These are phyloP conservation scores for Fusarium acutatum DNA, from an alignment of 2,329 filamentous ascomycete species.

Conservation along the genomic window DNA sequence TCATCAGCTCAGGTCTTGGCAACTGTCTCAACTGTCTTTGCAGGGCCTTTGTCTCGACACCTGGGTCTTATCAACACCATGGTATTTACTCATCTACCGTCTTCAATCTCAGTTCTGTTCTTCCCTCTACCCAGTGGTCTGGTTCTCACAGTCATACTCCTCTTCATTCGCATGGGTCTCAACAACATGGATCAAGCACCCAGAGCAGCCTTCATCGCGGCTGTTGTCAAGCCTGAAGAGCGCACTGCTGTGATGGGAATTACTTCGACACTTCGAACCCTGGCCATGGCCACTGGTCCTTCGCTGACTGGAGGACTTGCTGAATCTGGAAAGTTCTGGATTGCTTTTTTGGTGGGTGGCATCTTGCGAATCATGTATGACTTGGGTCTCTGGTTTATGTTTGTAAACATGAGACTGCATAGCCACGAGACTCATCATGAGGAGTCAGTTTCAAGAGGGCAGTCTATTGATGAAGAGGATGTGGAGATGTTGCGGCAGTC, in stretches of 20 bases:
- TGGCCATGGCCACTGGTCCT: slow-evolving; percentile 65
- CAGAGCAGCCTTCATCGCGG: slow-evolving; percentile 71
- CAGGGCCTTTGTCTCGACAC: slow-evolving; percentile 64
- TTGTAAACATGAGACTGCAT: slow-evolving; percentile 65
- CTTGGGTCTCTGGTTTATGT: slow-evolving; percentile 65
- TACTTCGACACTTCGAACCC: slow-evolving; percentile 66
- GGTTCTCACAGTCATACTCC: slow-evolving; percentile 60
- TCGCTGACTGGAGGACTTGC: slow-evolving; percentile 65
- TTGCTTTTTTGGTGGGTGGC: slow-evolving; percentile 68
- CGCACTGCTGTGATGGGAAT: slow-evolving; percentile 77
- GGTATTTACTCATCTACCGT: slow-evolving; percentile 70
- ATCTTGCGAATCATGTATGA: slow-evolving; percentile 64
- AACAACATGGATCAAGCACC: slow-evolving; percentile 78
- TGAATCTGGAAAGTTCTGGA: slow-evolving; percentile 63
- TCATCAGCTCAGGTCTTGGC: slow-evolving; percentile 63
- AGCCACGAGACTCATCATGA: slow-evolving; percentile 48
- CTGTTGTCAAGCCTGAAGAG: slow-evolving; percentile 70
- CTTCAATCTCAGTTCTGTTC: slow-evolving; percentile 66
- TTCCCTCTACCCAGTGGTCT: slow-evolving; percentile 65
- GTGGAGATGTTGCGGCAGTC: slow-evolving; percentile 9
- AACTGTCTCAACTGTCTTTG: slow-evolving; percentile 63
- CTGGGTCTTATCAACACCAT: slow-evolving; percentile 72
- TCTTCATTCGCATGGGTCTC: slow-evolving; percentile 67
- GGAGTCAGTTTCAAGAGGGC: not conserved
- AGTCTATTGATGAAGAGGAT: slow-evolving; percentile 25